phyloP scores from a whole-genome alignment of 768 basidiomycete species.

The Pleurotus ostreatus region DNA sequence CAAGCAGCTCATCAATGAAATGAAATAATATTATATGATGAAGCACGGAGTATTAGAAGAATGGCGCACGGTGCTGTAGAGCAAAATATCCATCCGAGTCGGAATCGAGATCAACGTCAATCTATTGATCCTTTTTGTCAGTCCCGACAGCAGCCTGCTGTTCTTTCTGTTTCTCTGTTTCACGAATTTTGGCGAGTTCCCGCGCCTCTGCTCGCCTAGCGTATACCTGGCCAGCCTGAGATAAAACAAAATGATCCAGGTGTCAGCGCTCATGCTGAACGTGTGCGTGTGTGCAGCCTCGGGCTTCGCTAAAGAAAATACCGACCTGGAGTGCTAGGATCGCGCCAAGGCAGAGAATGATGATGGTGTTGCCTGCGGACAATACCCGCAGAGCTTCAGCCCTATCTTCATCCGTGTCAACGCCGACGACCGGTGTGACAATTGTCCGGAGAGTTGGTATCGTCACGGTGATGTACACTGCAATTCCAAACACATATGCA shows the following conservation, averaged over 20 bases:
- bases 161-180: slow-evolving; percentile 27
- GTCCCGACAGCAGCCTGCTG: slow-evolving; percentile 20
- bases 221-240: slow-evolving; percentile 83
- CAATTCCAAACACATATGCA: slow-evolving; percentile 69
- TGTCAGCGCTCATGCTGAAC: slow-evolving; percentile 2
- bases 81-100: not conserved
- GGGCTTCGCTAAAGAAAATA: slow-evolving; percentile 12
- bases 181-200: slow-evolving; percentile 29
- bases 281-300: not conserved
- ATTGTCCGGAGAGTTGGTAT: slow-evolving; percentile 77
- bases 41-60: not conserved
- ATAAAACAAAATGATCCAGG: slow-evolving; percentile 9
- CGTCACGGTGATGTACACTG: slow-evolving; percentile 81
- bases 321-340: slow-evolving; percentile 73
- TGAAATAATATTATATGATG: not conserved
- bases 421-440: slow-evolving; percentile 48
- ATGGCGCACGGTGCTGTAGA: slow-evolving; percentile 7
- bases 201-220: slow-evolving; percentile 60
- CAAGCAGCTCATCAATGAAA: not conserved
- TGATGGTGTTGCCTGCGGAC: slow-evolving; percentile 84
- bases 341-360: slow-evolving; percentile 61
- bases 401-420: slow-evolving; percentile 60
- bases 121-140: slow-evolving; percentile 38
- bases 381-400: slow-evolving; percentile 78
- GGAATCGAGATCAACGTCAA: not conserved